These are phyloP conservation scores for Rhodotorula sp. DNA, from an alignment of 1,284 basidiomycete species.

Conservation along the genomic window DNA sequence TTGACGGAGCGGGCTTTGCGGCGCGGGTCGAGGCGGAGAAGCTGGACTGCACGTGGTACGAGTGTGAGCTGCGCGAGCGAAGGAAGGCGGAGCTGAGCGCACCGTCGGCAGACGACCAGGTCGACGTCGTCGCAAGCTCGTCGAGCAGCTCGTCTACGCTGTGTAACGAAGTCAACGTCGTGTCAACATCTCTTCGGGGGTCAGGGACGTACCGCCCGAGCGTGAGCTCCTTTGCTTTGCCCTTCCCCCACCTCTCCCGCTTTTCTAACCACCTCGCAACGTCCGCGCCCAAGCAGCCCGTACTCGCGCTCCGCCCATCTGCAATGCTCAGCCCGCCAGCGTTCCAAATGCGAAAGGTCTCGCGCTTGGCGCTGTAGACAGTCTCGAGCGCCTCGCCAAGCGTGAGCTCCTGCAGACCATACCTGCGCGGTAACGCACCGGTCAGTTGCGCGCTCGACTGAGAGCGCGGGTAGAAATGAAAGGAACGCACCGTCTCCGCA, in stretches of 20 bases:
- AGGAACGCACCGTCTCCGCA: constrained; percentile 56
- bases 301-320: not conserved
- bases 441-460: not conserved
- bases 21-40: constrained; percentile 37
- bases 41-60: not conserved
- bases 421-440: constrained; percentile 48
- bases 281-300: constrained; percentile 71
- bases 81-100: not conserved
- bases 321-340: not conserved
- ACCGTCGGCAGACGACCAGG: constrained; percentile 59
- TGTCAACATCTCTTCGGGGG: constrained; percentile 3
- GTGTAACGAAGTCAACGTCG: constrained; percentile 26
- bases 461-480: too few species aligned
- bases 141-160: constrained; percentile 66
- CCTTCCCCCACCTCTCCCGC: constrained; percentile 48
- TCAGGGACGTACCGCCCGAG: constrained; percentile 41
- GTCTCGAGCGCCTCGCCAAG: constrained; percentile 62
- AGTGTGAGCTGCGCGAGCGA: not conserved
- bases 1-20: constrained; percentile 48
- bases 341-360: constrained; percentile 14
- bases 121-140: constrained; percentile 68
- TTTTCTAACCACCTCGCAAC: constrained; percentile 56
- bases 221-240: constrained; percentile 48
- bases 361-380: constrained; percentile 47
- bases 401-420: constrained; percentile 69